Evolutionary conservation across 768 basidiomycete species (phyloP), one percentile per base, ranked within the genome.

Genomic region (Phlebiopsis gigantea): DNA sequence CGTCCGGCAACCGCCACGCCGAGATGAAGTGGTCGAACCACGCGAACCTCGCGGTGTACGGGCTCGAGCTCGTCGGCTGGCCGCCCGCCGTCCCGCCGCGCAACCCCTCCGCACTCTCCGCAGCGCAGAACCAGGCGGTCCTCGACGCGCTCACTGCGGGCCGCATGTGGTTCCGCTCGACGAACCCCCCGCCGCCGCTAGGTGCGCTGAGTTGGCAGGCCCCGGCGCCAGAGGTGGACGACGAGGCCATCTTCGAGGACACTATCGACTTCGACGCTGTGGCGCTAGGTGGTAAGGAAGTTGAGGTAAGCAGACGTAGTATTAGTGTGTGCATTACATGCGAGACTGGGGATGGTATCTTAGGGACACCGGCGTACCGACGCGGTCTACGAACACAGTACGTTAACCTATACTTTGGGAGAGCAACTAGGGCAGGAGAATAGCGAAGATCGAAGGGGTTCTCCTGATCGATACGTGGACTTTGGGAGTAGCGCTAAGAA

Each of bases 1-100:
- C 74, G 6, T 83, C 81, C 60, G 84, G 84, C 7, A 68, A 81
- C 19, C 82, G 81, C 10, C 82, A 75, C 53, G 85, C 86, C 21
- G 86, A 88, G 62, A 88, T 88, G 86, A 87, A 83, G 66, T 88
- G 86, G 86, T 81, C 82, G 8, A 85, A 84, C 64, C 85, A 79
- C 49, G 77, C 81, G 24, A 75, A 79, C 44, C 66, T 88, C 50
- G 72, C 75, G 60, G 47, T 71, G 5, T 87, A 85, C 61, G 82
- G 81, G 9, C 81, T 88, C 29, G 77, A 73, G 53, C 67, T 87
- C 45, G 73, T 80, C 14, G 86, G 86, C 42, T 88, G 86, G 86
- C 86, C 86, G 9, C 58, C 74, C 22, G 71, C 71, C 28, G 75
- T 88, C 22, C 84, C 84, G 6, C 67, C 71, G 22, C 79, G 79